These are phyloP conservation scores for Abrus precatorius DNA, from an alignment of 306 rosid species.

Conservation along the genomic window DNA sequence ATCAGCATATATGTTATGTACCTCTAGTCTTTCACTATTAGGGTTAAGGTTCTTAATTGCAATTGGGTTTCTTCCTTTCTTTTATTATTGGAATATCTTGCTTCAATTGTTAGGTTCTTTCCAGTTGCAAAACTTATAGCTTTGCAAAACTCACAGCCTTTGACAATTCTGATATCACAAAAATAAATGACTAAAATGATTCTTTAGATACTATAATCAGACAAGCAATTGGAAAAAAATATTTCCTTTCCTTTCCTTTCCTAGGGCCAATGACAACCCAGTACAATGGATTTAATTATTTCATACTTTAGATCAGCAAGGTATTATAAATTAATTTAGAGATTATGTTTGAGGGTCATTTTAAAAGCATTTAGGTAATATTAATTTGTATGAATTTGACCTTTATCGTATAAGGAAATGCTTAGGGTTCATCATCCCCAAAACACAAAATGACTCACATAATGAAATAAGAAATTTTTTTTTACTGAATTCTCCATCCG, in stretches of 20 bases:
- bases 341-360: constrained; percentile 12
- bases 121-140: too few species aligned
- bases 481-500: too few species aligned
- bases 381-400: constrained; percentile 23
- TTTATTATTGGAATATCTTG: too few species aligned
- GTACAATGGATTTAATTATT: constrained; percentile 88
- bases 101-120: too few species aligned
- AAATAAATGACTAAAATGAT: constrained; percentile 78
- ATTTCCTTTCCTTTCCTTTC: constrained; percentile 65
- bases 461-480: too few species aligned
- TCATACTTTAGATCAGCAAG: constrained; percentile 91
- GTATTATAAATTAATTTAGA: constrained; percentile 53
- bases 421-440: too few species aligned
- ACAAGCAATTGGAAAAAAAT: constrained; percentile 81
- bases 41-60: too few species aligned
- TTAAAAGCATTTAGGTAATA: constrained; percentile 21
- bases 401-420: constrained; percentile 28
- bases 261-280: constrained; percentile 76
- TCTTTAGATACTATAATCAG: constrained; percentile 76
- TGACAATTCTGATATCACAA: constrained; percentile 66
- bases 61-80: too few species aligned
- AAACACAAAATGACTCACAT: too few species aligned
- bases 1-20: too few species aligned
- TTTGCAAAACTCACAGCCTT: constrained; percentile 70
- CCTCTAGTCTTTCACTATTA: too few species aligned